These are phyloP conservation scores for Xylariaceae sp. DNA, from an alignment of 2,329 filamentous ascomycete genomes.

Conservation along the genomic window DNA sequence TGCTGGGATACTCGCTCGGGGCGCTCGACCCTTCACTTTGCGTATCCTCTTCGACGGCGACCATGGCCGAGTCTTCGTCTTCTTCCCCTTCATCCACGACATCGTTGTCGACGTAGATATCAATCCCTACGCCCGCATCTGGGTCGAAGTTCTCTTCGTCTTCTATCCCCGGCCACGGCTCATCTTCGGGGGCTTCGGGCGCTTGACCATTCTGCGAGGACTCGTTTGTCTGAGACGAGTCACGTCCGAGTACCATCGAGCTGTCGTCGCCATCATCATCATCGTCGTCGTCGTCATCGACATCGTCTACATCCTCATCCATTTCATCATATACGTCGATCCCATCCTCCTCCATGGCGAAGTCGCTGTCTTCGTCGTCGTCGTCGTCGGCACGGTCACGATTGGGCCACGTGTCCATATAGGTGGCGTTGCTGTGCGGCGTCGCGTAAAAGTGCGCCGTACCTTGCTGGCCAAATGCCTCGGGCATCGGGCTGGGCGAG, in stretches of 20 bases:
- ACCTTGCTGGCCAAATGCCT: constrained; percentile 31
- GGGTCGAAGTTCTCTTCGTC: constrained; percentile 51
- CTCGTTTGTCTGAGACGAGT: constrained; percentile 22
- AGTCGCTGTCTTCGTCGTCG: constrained; percentile 28
- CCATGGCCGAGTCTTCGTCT: constrained; percentile 4
- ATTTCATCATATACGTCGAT: constrained; percentile 34
- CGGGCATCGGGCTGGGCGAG: constrained; percentile 40
- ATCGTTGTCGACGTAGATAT: constrained; percentile 24
- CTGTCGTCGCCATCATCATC: constrained; percentile 23
- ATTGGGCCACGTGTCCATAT: constrained; percentile 35
- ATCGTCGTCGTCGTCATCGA: constrained; percentile 31
- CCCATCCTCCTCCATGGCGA: constrained; percentile 23
- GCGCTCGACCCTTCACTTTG: constrained; percentile 24
- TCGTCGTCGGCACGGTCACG: constrained; percentile 26
- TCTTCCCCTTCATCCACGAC: constrained; percentile 22
- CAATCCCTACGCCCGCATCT: too few species aligned
- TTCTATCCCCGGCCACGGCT: constrained; percentile 53
- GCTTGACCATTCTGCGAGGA: constrained; percentile 29
- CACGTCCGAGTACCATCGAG: constrained; percentile 26
- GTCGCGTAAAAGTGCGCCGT: constrained; percentile 66
- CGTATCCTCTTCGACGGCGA: constrained; percentile 16
- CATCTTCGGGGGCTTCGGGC: constrained; percentile 43
- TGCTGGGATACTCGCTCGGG: constrained; percentile 29
- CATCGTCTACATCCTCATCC: constrained; percentile 33
- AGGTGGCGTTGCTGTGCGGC: constrained; percentile 60